Conservation (phyloP, 768 basidiomycete genomes). For the Hericium erinaceus region DNA sequence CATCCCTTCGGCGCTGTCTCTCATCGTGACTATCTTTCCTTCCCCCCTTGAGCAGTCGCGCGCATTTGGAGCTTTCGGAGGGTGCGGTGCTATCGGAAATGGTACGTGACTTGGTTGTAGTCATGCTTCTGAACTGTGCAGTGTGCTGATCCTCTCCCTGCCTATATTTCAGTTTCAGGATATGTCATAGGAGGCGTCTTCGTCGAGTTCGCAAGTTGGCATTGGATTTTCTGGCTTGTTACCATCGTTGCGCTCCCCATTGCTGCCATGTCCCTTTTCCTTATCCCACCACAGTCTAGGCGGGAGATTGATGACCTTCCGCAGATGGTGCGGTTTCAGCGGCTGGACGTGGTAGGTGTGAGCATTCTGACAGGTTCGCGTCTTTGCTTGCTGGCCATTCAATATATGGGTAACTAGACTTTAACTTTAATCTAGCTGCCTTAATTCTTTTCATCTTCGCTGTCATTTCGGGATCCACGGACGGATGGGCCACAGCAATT, state of each 20-base stretch:
- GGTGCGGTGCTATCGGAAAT: conserved; percentile 38
- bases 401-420: neutral
- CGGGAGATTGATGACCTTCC: neutral
- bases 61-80: conserved; percentile 35
- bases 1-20: conserved; percentile 31
- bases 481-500: conserved; percentile 30
- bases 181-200: conserved; percentile 29
- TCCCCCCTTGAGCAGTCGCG: conserved; percentile 31
- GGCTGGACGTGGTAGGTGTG: conserved; percentile 27
- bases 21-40: conserved; percentile 39
- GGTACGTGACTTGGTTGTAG: conserved; percentile 15
- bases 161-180: conserved; percentile 20
- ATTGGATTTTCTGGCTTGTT: conserved; percentile 39
- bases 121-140: neutral
- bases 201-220: conserved; percentile 28
- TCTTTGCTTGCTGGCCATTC: too few relatives aligned
- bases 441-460: conserved; percentile 28
- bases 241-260: conserved; percentile 29
- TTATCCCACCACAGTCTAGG: conserved; percentile 21
- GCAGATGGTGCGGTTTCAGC: conserved; percentile 15
- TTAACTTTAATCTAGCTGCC: conserved; percentile 11
- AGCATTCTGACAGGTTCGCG: conserved; percentile 23
- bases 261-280: conserved; percentile 19
- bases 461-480: conserved; percentile 31
- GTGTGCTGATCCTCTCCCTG: too few relatives aligned